These are phyloP conservation scores for Botrytis aclada DNA, from an alignment of 2,329 filamentous ascomycete genomes.

Conservation along the genomic window DNA sequence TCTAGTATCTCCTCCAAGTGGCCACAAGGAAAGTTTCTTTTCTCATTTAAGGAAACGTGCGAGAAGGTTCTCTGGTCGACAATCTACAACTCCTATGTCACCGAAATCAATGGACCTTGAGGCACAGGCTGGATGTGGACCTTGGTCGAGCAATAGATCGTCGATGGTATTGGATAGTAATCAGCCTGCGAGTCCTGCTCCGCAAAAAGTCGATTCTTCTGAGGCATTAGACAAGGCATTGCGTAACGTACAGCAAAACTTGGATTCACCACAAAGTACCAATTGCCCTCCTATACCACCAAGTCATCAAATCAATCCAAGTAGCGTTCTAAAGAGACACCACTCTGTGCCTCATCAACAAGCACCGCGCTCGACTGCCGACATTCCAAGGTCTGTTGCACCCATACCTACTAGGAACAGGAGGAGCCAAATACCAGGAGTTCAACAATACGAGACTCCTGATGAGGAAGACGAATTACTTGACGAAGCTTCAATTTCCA, in stretches of 20 bases:
- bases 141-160: conserved; percentile 82
- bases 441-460: conserved; percentile 86
- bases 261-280: conserved; percentile 42
- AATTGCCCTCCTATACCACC: conserved; percentile 48
- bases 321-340: conserved; percentile 58
- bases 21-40: conserved; percentile 94
- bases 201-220: conserved; percentile 53
- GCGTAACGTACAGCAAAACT: conserved; percentile 51
- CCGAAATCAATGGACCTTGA: conserved; percentile 83
- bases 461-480: conserved; percentile 96
- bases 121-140: conserved; percentile 85
- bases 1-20: conserved; percentile 71
- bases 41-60: conserved; percentile 94
- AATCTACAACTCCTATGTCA: conserved; percentile 71
- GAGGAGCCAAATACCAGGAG: conserved; percentile 69
- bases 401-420: conserved; percentile 79
- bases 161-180: conserved; percentile 70
- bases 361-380: conserved; percentile 49
- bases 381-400: conserved; percentile 55
- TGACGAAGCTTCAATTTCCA: conserved; percentile 80
- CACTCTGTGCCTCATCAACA: conserved; percentile 63
- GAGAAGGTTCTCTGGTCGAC: conserved; percentile 84
- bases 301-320: conserved; percentile 50
- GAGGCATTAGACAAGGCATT: conserved; percentile 60
- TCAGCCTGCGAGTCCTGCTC: conserved; percentile 46